Percentiles rank a stretch among this genome's conserved stretches.
Evolutionary conservation across 148 eudicot species (phyloP).

Genomic region (Nyssa sinensis): DNA sequence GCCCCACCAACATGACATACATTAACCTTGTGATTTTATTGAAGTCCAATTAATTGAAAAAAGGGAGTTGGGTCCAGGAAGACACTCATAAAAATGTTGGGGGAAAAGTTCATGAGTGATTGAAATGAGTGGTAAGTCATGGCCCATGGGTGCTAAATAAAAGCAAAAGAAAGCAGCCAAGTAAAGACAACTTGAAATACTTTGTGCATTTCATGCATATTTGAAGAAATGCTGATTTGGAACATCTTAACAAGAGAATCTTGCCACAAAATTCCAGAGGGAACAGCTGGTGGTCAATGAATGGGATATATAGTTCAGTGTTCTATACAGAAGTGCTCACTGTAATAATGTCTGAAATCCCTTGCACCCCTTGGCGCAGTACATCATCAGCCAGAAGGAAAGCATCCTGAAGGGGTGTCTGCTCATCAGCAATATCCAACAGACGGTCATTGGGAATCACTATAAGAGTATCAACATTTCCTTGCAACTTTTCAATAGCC

Average conservation of each 20-base stretch:
- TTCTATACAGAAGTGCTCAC: conserved; percentile 38
- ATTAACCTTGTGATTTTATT: background rate
- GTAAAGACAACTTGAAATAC: background rate
- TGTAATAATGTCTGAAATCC: conserved; percentile 93
- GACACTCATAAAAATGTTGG: background rate
- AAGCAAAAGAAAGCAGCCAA: background rate
- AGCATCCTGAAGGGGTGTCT: conserved; percentile 90
- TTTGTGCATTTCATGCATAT: background rate
- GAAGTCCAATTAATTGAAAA: background rate
- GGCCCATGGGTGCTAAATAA: background rate
- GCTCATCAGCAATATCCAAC: conserved; percentile 92
- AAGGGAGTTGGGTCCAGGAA: conserved; percentile 3
- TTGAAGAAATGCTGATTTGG: background rate
- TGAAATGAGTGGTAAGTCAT: background rate
- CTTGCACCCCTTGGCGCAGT: conserved; percentile 98
- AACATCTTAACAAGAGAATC: background rate
- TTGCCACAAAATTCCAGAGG: background rate
- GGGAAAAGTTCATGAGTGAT: background rate
- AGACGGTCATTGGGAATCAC: conserved; percentile 98
- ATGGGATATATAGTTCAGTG: background rate
- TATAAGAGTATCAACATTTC: conserved; percentile 95
- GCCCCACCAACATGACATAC: background rate
- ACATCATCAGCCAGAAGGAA: conserved; percentile 98
- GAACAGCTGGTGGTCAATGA: background rate
- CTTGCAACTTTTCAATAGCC: conserved; percentile 93